phyloP scores from a whole-genome alignment of 2,329 filamentous ascomycete genomes.

The Talaromyces sp. region DNA sequence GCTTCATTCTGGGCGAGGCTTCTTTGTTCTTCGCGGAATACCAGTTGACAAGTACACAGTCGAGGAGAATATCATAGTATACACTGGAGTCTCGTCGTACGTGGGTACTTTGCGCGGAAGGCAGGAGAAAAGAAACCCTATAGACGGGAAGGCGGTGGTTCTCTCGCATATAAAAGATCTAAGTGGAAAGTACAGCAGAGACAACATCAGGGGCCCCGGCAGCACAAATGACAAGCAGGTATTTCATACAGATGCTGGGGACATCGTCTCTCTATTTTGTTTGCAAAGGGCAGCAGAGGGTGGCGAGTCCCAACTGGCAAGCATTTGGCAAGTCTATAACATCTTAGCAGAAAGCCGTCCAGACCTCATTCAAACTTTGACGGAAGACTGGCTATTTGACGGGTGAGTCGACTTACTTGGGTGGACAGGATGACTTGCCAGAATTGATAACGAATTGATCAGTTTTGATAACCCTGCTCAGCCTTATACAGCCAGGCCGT shows the following conservation, averaged over 20 bases:
- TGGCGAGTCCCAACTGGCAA: constrained; percentile 52
- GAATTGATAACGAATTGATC: neutral
- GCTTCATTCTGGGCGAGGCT: constrained; percentile 43
- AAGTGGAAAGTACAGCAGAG: constrained; percentile 23
- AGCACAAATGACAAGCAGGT: constrained; percentile 45
- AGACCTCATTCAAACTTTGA: constrained; percentile 51
- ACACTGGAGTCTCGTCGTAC: constrained; percentile 43
- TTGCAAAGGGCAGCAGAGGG: constrained; percentile 47
- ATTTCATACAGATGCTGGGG: constrained; percentile 56
- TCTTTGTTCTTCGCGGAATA: constrained; percentile 45
- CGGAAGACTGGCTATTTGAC: constrained; percentile 49
- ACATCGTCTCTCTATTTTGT: constrained; percentile 51
- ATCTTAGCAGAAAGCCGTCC: constrained; percentile 51
- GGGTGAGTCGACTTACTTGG: constrained; percentile 30
- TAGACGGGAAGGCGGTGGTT: constrained; percentile 38
- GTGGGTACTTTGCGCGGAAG: constrained; percentile 39
- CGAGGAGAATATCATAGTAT: constrained; percentile 42
- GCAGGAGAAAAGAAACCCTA: constrained; percentile 38
- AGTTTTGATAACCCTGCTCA: constrained; percentile 52
- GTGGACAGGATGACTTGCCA: neutral
- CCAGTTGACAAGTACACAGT: constrained; percentile 35
- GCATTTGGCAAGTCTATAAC: constrained; percentile 54
- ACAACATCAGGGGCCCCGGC: constrained; percentile 41
- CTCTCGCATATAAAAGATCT: constrained; percentile 63
- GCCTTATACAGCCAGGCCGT: constrained; percentile 44